Evolutionary conservation across 768 basidiomycete genomes (phyloP), one percentile per base, ranked within the genome.

Genomic region (Boletus rubroflammeus): DNA sequence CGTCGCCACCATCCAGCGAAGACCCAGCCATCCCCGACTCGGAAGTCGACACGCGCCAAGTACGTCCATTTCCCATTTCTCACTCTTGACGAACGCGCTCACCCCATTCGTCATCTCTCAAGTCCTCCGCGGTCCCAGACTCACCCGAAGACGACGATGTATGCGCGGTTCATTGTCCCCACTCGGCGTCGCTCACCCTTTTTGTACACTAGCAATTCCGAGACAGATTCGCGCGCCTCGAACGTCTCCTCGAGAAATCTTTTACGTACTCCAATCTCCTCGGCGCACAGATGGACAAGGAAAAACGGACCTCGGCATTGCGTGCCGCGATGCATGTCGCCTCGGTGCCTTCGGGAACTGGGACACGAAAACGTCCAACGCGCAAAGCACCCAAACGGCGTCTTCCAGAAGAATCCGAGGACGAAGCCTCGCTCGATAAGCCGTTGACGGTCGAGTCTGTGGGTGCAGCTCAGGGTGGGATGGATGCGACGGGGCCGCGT

Each of bases 201-300:
- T 5, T 5, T 15, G 14, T 4, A 6, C n/a, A 21, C 17, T 29
- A 84, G 81, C 81, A 81, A 55, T 76, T 77, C 47, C 73, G 73
- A 14, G 72, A 73, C 32, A 79, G 83, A 41, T 77, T 79, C 31
- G 64, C 72, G 23, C 76, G 80, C 10, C 81, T 91, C 19, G 76
- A 83, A 50, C 82, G 77, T 47, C 79, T 94, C 25, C 78, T 94
- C 21, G 79, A 92, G 50, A 87, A 87, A 61, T 91, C 90, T 0
- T 80, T 81, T 1, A 76, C 85, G n/a, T 93, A 87, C 62, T 85
- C 90, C 1, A 77, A 75, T 49, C 77, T 90, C 39, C 75, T 94
- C 14, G 81, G 84, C 44, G 76, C 82, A 23, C 81, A 86, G 53
- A 93, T 93, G 88, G 88, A 90, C 56, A 76, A 81, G 64, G 81